A percentile compares a stretch with the other conserved stretches of the same genome.
phyloP scores from a whole-genome alignment of 1,284 basidiomycete genomes.

The Anthracocystis panici-leucophaei region DNA sequence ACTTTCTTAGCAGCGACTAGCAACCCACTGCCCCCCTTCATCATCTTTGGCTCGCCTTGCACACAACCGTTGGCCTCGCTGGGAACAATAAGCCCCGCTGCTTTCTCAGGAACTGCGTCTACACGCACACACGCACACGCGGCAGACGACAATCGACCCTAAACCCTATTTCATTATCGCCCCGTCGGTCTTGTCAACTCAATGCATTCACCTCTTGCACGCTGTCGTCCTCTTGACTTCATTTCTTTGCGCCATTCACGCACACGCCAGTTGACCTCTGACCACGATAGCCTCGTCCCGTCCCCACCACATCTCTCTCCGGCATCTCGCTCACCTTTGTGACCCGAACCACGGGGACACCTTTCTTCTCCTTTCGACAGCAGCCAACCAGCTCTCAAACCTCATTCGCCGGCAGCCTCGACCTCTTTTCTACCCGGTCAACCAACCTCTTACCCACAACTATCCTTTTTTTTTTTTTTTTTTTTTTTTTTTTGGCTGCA shows the following conservation, averaged over 20 bases:
- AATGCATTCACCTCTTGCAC: not conserved
- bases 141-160: not conserved
- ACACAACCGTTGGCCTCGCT: no score
- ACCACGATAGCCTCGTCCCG: not conserved
- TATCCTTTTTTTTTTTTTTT: not conserved
- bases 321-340: not conserved
- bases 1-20: no score
- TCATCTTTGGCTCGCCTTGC: no score
- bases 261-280: not conserved
- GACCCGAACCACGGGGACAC: no score
- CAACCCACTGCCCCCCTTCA: no score
- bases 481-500: not conserved
- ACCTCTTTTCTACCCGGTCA: not conserved
- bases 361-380: no score
- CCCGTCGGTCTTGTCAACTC: not conserved
- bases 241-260: no score
- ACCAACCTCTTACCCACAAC: not conserved
- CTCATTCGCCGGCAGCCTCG: not conserved
- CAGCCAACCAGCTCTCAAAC: not conserved
- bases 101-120: constrained; percentile 1
- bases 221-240: no score
- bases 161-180: constrained; percentile 8
- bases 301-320: not conserved
- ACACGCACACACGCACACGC: constrained; percentile 1
- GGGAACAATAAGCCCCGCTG: not conserved